These are phyloP conservation scores for Phytophthora colocasiae DNA, from an alignment of 352 stramenopile species.

Conservation along the genomic window DNA sequence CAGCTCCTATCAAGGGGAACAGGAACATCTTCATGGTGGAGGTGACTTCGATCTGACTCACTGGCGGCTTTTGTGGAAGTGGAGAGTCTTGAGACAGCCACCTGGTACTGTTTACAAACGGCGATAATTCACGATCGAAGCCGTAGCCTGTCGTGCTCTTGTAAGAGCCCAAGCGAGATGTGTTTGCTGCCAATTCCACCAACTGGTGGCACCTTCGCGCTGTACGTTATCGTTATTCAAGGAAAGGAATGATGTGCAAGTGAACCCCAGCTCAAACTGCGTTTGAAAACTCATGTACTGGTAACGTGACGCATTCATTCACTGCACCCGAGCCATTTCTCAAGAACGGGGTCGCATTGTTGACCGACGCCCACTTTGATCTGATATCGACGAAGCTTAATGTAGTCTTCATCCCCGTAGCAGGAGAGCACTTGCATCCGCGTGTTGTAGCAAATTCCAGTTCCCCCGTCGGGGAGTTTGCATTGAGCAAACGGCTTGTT, in stretches of 20 bases:
- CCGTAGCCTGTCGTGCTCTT: constrained; percentile 18
- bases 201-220: constrained; percentile 6
- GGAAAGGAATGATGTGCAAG: too few relatives aligned
- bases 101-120: not conserved
- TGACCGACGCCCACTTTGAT: constrained; percentile 19
- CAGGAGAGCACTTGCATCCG: constrained; percentile 36
- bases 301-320: not conserved
- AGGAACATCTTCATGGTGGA: constrained; percentile 25
- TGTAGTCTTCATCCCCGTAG: constrained; percentile 26
- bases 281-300: too few relatives aligned
- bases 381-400: constrained; percentile 24
- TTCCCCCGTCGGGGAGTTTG: constrained; percentile 1
- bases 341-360: constrained; percentile 15
- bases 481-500: constrained; percentile 27
- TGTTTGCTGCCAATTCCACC: constrained; percentile 26
- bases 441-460: constrained; percentile 32
- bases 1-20: constrained; percentile 17
- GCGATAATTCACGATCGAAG: constrained; percentile 3
- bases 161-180: constrained; percentile 28
- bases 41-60: constrained; percentile 6
- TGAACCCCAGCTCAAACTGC: too few relatives aligned
- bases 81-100: not conserved
- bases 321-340: constrained; percentile 26
- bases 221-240: not conserved
- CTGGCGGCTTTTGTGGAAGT: constrained; percentile 8